Evolutionary conservation across 140 eudicot genomes (phyloP).

Genomic region (Flaveria floridana): DNA sequence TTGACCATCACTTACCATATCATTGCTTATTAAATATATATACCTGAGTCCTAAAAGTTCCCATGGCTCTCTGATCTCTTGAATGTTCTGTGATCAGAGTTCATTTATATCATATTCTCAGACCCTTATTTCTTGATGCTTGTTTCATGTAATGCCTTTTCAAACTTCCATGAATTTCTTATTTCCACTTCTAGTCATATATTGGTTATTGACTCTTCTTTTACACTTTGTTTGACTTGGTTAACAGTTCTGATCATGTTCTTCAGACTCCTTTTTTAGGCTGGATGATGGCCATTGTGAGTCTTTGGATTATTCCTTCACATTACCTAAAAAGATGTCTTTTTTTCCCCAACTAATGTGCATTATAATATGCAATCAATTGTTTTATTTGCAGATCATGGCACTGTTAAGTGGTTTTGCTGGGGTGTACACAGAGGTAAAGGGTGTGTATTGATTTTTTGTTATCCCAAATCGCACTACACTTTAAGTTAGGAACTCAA

Average conservation of each 20-base stretch:
- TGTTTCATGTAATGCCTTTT: neutral
- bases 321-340: neutral
- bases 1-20: slow-evolving; percentile 18
- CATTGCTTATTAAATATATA: neutral
- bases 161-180: slow-evolving; percentile 1
- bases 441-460: slow-evolving; percentile 7
- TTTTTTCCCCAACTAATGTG: neutral
- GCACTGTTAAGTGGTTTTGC: slow-evolving; percentile 99
- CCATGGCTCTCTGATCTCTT: neutral
- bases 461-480: neutral
- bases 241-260: slow-evolving; percentile 88
- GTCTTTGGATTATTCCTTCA: slow-evolving; percentile 36
- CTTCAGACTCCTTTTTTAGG: slow-evolving; percentile 91
- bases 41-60: neutral
- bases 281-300: slow-evolving; percentile 99
- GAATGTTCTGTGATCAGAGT: neutral
- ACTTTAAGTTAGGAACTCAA: neutral
- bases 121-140: neutral
- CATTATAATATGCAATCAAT: slow-evolving; percentile 13
- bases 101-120: slow-evolving; percentile 2
- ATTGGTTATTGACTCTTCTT: slow-evolving; percentile 19
- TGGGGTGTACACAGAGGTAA: slow-evolving; percentile 99
- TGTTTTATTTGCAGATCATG: slow-evolving; percentile 70
- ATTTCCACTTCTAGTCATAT: neutral
- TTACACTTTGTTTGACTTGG: slow-evolving; percentile 25